Base-by-base conservation (phyloP, 495 filamentous ascomycete species). In the Penicillium goetzii region DNA sequence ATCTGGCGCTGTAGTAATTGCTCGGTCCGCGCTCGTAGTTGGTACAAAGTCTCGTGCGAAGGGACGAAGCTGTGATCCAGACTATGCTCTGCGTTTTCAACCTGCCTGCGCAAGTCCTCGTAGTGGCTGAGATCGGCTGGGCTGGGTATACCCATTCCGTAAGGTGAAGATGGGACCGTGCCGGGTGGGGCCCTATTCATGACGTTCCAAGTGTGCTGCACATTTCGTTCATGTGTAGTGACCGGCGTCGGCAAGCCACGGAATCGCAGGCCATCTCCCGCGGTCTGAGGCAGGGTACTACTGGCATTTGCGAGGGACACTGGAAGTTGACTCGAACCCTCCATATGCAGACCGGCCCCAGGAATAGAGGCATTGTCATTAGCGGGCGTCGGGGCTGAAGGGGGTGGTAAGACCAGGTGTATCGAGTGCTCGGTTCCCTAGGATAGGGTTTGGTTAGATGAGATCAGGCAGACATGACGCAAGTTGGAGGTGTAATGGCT, bases 341-440 rank as follows among this genome's bases (percentile, higher is more conserved):
- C 21, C 11, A 7, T 8, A 17, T 8, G 30, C 2, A 3, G 1
- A 7, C 36, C 10, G 7, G 30, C 4, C 10, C n/a, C 10, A 8
- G 25, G 23, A 2, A 7, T 9, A 12, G n/a, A 38, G 12, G 30
- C 17, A 23, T 14, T 34, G 30, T 38, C 11, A 21, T 21, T 14
- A 11, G 52, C 17, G 14, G 51, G 28, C 19, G 15, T 3, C 15
- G 28, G 28, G 12, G 32, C 32, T 7, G 47, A 51, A 15, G 25
- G 15, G 10, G 32, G 52, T 23, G 52, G 52, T 36, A 55, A 55
- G 19, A 36, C 32, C 52, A 55, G 12, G 33, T 55, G 52, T 12
- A 55, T 36, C 30, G 52, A 23, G 21, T 21, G 21, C 30, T 55
- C 52, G 3, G 17, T 36, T 36, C 25, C 30, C 52, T 55, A 36